Evolutionary conservation across 495 filamentous ascomycete species (phyloP), one percentile per base, ranked within the genome.

Genomic region (Penicillium waksmanii): DNA sequence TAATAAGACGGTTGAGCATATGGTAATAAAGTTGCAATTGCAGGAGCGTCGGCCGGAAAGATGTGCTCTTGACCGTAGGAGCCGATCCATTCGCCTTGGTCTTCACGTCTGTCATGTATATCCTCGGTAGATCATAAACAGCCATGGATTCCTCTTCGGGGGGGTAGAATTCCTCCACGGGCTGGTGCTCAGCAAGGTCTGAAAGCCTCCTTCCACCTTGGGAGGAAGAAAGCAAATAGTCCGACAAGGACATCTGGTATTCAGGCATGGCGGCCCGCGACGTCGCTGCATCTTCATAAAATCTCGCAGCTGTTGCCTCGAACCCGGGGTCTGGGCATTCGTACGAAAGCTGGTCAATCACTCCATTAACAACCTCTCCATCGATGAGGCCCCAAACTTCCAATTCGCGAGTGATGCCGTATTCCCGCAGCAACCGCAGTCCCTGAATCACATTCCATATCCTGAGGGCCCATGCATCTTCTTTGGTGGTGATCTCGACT

Each of bases 371-470:
- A 46, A 96, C 70, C 66, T 93, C 80, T 10, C 92, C 93, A 53
- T 94, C 88, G 15, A 97, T 69, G 36, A 87, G 65, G 5, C 94
- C 95, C 91, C 96, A 98, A n/a, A 98, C 82, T 66, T 96, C 90
- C 43, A 98, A 72, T 74, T 98, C 95, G 21, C 95, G 80, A 4
- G 95, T 97, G 64, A 92, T 75, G 11, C 96, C 94, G 10, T 83
- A 88, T 17, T 89, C 84, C 13, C 89, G 81, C 55, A 98, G 77
- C 18, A 87, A 87, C 13, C 88, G 83, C 36, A 98, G 68, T 0
- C 95, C 93, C 67, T 96, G 89, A 27, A 96, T 90, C 25, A 94
- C 82, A 74, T 98, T 98, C 92, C 95, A 98, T 40, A 98, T 80
- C 58, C 85, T 81, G 48, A 98, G 73, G 2, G 89, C 95, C 76